phyloP scores from a whole-genome alignment of 2,329 filamentous ascomycete genomes.

The Hymenoscyphus fraxineus region DNA sequence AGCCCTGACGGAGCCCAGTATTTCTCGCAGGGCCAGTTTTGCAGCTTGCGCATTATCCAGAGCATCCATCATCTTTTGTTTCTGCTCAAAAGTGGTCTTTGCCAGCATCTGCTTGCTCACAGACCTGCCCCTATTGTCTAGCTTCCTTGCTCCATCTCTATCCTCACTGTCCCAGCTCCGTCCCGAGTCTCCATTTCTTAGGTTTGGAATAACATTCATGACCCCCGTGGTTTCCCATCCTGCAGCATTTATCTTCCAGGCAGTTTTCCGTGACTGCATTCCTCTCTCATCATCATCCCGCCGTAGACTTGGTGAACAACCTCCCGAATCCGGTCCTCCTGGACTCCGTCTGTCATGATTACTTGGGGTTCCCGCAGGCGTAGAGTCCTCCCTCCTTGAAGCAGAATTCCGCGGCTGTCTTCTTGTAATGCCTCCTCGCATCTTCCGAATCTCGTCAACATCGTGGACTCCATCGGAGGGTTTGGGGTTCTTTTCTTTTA shows the following conservation, averaged over 20 bases:
- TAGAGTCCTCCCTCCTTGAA: constrained; percentile 52
- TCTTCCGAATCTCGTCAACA: constrained; percentile 80
- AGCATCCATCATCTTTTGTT: constrained; percentile 63
- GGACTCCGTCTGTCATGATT: constrained; percentile 35
- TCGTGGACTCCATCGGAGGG: constrained; percentile 81
- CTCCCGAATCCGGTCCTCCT: constrained; percentile 33
- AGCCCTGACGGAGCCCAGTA: constrained; percentile 75
- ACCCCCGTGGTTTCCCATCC: constrained; percentile 76
- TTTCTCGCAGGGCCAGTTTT: constrained; percentile 78
- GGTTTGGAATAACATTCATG: constrained; percentile 66
- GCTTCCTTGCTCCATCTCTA: constrained; percentile 33
- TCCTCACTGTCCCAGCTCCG: constrained; percentile 37
- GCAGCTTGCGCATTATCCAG: constrained; percentile 77
- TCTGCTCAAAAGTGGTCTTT: constrained; percentile 55
- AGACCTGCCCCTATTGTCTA: constrained; percentile 34
- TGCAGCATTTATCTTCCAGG: constrained; percentile 40
- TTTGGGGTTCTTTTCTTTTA: constrained; percentile 90
- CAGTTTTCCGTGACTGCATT: constrained; percentile 33
- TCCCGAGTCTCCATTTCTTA: constrained; percentile 44
- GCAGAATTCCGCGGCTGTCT: constrained; percentile 70
- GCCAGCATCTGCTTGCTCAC: constrained; percentile 50
- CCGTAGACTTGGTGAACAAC: constrained; percentile 32
- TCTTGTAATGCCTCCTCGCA: constrained; percentile 81
- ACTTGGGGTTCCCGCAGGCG: constrained; percentile 50
- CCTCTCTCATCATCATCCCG: constrained; percentile 39